phyloP scores from a whole-genome alignment of 805 yeast species.

The Blastobotrys mokoenaii region DNA sequence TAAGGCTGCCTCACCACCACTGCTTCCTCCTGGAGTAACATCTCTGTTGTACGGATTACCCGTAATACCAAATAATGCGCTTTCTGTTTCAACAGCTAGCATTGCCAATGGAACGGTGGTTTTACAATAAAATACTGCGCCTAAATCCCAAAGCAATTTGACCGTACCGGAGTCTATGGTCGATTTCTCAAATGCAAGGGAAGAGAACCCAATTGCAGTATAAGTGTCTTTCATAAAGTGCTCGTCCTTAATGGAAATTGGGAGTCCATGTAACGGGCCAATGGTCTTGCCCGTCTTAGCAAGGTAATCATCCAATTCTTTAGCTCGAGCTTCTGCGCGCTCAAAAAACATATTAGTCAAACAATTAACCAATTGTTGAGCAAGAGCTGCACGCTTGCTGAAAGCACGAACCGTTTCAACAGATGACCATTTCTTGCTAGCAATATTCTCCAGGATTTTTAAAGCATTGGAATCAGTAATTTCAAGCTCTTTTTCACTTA shows the following conservation, averaged over 20 bases:
- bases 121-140: constrained; percentile 48
- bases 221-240: constrained; percentile 7
- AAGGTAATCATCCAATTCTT: constrained; percentile 43
- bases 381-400: constrained; percentile 49
- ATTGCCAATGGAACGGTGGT: constrained; percentile 47
- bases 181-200: background rate
- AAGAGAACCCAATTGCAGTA: constrained; percentile 2
- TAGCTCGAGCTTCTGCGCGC: constrained; percentile 48
- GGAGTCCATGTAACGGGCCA: constrained; percentile 61
- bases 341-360: constrained; percentile 37
- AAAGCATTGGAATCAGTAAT: constrained; percentile 21
- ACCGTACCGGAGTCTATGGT: constrained; percentile 14
- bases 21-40: constrained; percentile 46
- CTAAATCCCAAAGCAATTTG: constrained; percentile 23
- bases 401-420: constrained; percentile 43
- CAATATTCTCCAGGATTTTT: constrained; percentile 16
- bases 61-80: constrained; percentile 39
- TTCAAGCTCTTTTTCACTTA: constrained; percentile 17
- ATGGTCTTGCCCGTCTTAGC: constrained; percentile 37
- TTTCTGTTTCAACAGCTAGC: constrained; percentile 41
- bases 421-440: constrained; percentile 29
- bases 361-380: constrained; percentile 43
- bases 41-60: constrained; percentile 38
- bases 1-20: constrained; percentile 50
- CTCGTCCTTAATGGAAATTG: constrained; percentile 37